Evolutionary conservation across 2,329 filamentous ascomycete species (phyloP), one percentile per base, ranked within the genome.

Genomic region (Aspergillus amoenus): DNA sequence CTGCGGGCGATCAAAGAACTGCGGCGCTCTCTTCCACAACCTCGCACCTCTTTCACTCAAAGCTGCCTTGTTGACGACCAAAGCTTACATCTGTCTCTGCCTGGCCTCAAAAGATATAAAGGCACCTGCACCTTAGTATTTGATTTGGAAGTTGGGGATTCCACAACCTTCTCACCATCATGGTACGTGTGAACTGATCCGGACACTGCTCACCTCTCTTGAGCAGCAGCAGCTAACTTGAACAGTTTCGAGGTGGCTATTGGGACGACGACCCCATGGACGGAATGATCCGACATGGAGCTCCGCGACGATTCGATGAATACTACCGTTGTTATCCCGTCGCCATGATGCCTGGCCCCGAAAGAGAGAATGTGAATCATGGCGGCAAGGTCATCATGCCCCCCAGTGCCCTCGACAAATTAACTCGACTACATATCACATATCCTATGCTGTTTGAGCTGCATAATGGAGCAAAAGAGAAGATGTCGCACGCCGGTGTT

Each of bases 381-480:
- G 94, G 94, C 65, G 95, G 93, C 76, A 99, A 99, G 81, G 93
- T 99, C 68, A 91, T 99, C 72, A 87, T 99, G 62, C 94, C 94
- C n/a, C 90, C 94, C 0, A 96, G 92, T 37, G 93, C 94, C 5
- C 84, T 99, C 55, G 93, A 99, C 80, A 99, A 97, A 77, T 89
- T 99, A 66, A 97, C 94, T 15, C 86, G 93, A 70, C 81, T 99
- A 15, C 93, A 97, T 76, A 96, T 99, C 61, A 93, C 95, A 72
- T 99, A 96, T 80, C 94, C 94, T 7, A 90, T 99, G 81, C 84
- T 97, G 64, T 96, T 99, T 79, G 93, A 99, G 83, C 82, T 99
- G 64, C 89, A 91, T 67, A 99, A 97, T 71, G 92, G 93, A 22
- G 86, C 88, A 61, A 88, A 87, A 71, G 85, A 85, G 27, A 88